Evolutionary conservation across 1,139 yeast species (phyloP).

Genomic region (Magnusiomyces magnusii): DNA sequence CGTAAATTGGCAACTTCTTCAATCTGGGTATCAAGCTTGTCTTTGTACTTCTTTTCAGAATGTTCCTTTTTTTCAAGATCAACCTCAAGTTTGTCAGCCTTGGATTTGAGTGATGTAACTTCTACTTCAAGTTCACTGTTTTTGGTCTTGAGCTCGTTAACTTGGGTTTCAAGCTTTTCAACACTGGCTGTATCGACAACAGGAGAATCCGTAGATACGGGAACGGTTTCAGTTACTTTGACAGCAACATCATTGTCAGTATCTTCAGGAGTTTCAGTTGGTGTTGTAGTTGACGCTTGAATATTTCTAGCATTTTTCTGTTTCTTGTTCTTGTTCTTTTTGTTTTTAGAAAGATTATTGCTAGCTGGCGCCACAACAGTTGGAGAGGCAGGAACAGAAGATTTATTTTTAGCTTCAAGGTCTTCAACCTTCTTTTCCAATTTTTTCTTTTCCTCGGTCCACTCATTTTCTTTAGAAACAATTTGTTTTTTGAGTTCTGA

Average conservation of each 20-base stretch:
- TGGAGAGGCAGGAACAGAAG: not conserved
- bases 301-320: not conserved
- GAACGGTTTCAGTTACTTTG: constrained; percentile 6
- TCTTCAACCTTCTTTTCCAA: constrained; percentile 10
- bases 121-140: not conserved
- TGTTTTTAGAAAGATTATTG: not conserved
- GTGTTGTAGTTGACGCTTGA: not conserved
- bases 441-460: not conserved
- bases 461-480: not conserved
- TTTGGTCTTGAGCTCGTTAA: not conserved
- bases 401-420: not conserved
- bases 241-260: constrained; percentile 6
- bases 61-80: constrained; percentile 61
- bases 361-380: not conserved
- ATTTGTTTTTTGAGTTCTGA: not conserved
- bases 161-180: not conserved
- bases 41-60: not conserved
- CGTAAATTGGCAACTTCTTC: constrained; percentile 54
- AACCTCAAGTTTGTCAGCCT: constrained; percentile 5
- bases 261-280: constrained; percentile 3
- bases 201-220: not conserved
- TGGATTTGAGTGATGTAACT: not conserved
- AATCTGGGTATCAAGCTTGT: constrained; percentile 24
- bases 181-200: not conserved
- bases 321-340: constrained; percentile 7